Percentiles rank a stretch among this genome's conserved stretches.
phyloP scores from a whole-genome alignment of 2,329 filamentous ascomycete genomes.

The Clonostachys rosea region DNA sequence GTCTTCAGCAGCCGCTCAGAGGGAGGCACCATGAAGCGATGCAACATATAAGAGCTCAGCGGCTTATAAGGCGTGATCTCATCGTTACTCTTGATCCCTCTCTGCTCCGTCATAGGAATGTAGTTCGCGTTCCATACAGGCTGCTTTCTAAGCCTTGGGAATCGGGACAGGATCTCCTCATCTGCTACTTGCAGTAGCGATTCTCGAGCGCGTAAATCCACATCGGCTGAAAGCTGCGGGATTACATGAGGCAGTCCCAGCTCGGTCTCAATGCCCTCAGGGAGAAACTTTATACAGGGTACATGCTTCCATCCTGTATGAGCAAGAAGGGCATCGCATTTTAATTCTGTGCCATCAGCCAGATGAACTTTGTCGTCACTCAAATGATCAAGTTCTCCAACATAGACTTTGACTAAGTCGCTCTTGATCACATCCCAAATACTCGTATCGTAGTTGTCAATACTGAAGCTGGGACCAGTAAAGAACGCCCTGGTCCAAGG shows the following conservation, averaged over 20 bases:
- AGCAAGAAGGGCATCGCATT: conserved; percentile 41
- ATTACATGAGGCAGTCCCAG: conserved; percentile 5
- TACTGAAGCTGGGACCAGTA: conserved; percentile 44
- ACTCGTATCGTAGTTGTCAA: conserved; percentile 46
- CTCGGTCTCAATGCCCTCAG: conserved; percentile 2
- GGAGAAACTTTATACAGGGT: conserved; percentile 34
- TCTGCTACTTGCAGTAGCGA: conserved; percentile 8
- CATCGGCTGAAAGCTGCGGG: conserved; percentile 3
- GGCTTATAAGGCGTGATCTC: background rate
- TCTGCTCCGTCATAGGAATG: background rate
- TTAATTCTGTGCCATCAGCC: conserved; percentile 24
- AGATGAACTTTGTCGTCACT: conserved; percentile 31
- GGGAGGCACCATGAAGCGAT: conserved; percentile 17
- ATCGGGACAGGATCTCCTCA: conserved; percentile 7
- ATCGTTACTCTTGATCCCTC: background rate
- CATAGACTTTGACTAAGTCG: conserved; percentile 40
- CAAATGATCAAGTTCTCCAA: conserved; percentile 38
- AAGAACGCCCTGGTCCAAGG: conserved; percentile 32
- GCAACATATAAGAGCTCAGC: conserved; percentile 5
- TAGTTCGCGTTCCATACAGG: conserved; percentile 11
- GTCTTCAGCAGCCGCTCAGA: conserved; percentile 9
- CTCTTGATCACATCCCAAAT: conserved; percentile 41
- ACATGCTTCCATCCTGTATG: conserved; percentile 47
- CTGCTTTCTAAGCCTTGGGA: conserved; percentile 11
- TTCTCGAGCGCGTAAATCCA: conserved; percentile 1